Base-by-base conservation (phyloP, 1,284 basidiomycete species). In the Ceratobasidium sp. region DNA sequence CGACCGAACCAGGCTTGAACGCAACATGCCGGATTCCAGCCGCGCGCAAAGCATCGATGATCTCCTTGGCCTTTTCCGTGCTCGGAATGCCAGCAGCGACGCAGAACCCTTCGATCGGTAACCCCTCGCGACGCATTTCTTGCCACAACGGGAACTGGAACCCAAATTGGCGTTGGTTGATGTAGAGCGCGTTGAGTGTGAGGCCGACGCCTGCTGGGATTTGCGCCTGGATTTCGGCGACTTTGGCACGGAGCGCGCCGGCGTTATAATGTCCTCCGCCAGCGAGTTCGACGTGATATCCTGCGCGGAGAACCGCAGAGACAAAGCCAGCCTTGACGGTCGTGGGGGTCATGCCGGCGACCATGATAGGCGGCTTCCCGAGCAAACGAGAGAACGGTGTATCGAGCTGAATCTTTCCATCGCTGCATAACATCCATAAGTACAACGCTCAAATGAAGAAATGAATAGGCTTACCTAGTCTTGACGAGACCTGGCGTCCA, bases 101-200 rank as follows among this genome's bases (percentile, higher is more conserved):
- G 84, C 97, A 98, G 88, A 99, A 98, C 64, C 98, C 97, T 88
- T 99, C 97, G 80, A 99, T 89, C 7, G 97, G 98, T 18, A 97
- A 88, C 80, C 97, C 97, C 85, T 99, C 98, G 79, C 92, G 92
- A 80, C 96, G 93, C 95, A 99, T 95, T 86, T 98, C 95, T 85
- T 97, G 95, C 97, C 97, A 99, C 42, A 98, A 89, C 40, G 97
- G 97, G 86, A 96, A 92, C 86, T 99, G 97, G 93, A 99, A 99
- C 53, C 91, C 89, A 86, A 98, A 99, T 84, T 99, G 97, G 81
- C 95, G 94, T 82, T 96, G 97, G 86, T 99, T 99, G 90, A 99
- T 99, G 87, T 99, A 99, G 39, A 99, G 91, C 20, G 96, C 89
- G 87, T 99, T 99, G 80, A 99, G 89, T 0, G 97, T 97, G 82